Percentiles rank a stretch among this genome's conserved stretches.
These are phyloP conservation scores for Pyrenophora seminiperda DNA, from an alignment of 2,329 filamentous ascomycete species.

Conservation along the genomic window DNA sequence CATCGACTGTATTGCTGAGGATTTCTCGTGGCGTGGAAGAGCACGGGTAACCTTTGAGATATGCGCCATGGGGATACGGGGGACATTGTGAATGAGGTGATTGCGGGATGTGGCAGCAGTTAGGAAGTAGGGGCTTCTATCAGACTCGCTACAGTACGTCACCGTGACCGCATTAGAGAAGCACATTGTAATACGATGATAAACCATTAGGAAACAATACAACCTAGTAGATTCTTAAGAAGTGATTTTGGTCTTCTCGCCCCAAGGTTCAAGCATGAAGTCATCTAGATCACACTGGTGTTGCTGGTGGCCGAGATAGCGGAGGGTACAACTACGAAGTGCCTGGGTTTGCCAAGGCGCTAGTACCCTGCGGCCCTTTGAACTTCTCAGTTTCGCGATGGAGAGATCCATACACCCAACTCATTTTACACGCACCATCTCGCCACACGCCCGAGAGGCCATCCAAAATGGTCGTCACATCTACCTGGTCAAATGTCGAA, in stretches of 20 bases:
- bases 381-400: conserved; percentile 29
- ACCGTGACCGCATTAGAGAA: conserved; percentile 32
- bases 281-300: too few species aligned
- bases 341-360: conserved; percentile 24
- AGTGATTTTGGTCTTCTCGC: too few species aligned
- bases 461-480: conserved; percentile 49
- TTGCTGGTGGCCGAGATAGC: too few species aligned
- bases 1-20: not conserved
- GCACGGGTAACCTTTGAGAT: not conserved
- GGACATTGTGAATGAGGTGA: not conserved
- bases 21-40: not conserved
- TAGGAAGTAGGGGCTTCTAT: not conserved
- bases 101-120: not conserved
- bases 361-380: conserved; percentile 24
- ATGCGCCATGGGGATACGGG: not conserved
- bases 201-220: too few species aligned
- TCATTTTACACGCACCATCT: conserved; percentile 14
- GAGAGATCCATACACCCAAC: conserved; percentile 15
- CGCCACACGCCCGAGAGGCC: conserved; percentile 55
- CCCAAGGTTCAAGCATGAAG: too few species aligned
- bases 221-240: too few species aligned
- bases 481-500: conserved; percentile 64
- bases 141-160: conserved; percentile 25
- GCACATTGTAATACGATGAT: too few species aligned
- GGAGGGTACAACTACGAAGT: too few species aligned